Evolutionary conservation across 2,329 filamentous ascomycete species (phyloP).

Genomic region (Pochonia chlamydosporia): DNA sequence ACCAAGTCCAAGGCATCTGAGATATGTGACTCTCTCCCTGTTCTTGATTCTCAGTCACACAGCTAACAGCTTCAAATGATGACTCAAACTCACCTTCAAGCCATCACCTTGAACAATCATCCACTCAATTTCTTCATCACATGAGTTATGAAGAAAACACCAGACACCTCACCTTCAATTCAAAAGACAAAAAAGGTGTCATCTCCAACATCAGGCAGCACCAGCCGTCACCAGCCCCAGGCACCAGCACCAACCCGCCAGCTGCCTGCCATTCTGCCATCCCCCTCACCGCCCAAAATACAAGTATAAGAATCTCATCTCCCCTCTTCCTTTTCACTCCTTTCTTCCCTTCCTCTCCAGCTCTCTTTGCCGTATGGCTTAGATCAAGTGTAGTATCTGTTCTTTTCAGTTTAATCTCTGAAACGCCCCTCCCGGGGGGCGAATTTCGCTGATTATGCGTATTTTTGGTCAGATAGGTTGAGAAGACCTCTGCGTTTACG

Average conservation of each 20-base stretch:
- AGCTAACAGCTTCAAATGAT: no score
- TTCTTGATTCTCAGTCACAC: no score
- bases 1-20: no score
- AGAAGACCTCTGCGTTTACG: constrained; percentile 32
- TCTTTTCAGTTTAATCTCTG: constrained; percentile 97
- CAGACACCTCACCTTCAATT: no score
- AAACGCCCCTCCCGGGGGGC: constrained; percentile 67
- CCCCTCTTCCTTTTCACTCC: neutral
- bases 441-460: constrained; percentile 68
- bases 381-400: constrained; percentile 95
- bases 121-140: no score
- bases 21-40: no score
- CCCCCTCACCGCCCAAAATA: neutral
- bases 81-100: no score
- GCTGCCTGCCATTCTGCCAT: neutral
- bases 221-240: no score
- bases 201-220: no score
- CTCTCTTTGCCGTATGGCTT: constrained; percentile 55
- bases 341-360: constrained; percentile 27
- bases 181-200: no score
- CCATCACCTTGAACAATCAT: no score
- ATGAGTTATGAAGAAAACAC: no score
- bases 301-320: constrained; percentile 3
- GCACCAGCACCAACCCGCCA: neutral
- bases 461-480: constrained; percentile 40